phyloP scores from a whole-genome alignment of 2,329 filamentous ascomycete species.

The Beauveria sp. region DNA sequence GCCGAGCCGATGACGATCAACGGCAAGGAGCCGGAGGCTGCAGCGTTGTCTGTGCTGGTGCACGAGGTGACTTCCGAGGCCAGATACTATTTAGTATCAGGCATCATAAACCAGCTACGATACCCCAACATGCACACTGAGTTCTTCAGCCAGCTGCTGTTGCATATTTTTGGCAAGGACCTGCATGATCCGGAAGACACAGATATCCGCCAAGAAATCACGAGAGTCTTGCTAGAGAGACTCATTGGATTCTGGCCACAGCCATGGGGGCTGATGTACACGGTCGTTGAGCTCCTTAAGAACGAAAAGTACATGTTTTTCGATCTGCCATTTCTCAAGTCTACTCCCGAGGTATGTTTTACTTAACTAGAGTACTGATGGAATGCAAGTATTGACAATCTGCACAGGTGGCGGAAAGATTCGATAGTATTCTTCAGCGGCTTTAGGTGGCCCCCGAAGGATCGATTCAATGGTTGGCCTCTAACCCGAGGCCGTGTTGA shows the following conservation, averaged over 20 bases:
- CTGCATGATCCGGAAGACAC: constrained; percentile 65
- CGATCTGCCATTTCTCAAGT: constrained; percentile 85
- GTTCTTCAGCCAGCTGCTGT: constrained; percentile 80
- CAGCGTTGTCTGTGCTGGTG: constrained; percentile 67
- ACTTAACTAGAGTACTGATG: neutral
- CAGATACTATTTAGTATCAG: constrained; percentile 75
- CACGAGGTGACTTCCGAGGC: constrained; percentile 68
- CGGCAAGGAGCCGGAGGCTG: constrained; percentile 47
- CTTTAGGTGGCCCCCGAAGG: constrained; percentile 17
- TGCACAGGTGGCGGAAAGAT: constrained; percentile 29
- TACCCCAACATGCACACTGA: constrained; percentile 85
- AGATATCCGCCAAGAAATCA: constrained; percentile 84
- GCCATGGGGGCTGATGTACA: constrained; percentile 89
- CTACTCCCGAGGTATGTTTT: constrained; percentile 67
- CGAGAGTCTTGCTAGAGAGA: constrained; percentile 79
- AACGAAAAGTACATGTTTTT: constrained; percentile 90
- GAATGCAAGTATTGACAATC: constrained; percentile 8
- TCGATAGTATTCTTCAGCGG: constrained; percentile 28
- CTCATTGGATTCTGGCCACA: constrained; percentile 85
- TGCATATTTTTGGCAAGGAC: constrained; percentile 79
- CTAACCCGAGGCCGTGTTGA: neutral
- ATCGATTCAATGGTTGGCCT: neutral
- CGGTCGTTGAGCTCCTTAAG: constrained; percentile 81
- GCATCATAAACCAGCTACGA: constrained; percentile 85
- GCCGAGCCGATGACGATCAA: constrained; percentile 46